Evolutionary conservation across 352 stramenopile genomes (phyloP).

Genomic region (Globisporangium emineosum): DNA sequence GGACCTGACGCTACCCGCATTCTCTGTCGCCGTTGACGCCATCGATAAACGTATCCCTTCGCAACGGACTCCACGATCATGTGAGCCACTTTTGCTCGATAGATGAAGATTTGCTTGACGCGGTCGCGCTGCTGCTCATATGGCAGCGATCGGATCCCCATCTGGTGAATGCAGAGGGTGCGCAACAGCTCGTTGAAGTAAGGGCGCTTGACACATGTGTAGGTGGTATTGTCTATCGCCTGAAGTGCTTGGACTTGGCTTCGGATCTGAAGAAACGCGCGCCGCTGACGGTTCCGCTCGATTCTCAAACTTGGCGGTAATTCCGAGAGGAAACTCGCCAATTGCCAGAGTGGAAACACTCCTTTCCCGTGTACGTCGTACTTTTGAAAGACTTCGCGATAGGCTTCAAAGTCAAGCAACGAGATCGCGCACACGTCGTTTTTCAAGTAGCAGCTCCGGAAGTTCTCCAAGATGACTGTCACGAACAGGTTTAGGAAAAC

Average conservation of each 20-base stretch:
- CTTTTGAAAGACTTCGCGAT: conserved; percentile 63
- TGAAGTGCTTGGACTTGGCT: conserved; percentile 60
- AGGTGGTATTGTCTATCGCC: conserved; percentile 16
- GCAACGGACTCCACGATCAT: conserved; percentile 75
- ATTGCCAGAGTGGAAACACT: conserved; percentile 66
- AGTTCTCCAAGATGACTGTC: conserved; percentile 81
- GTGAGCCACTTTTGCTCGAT: conserved; percentile 64
- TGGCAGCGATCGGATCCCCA: conserved; percentile 72
- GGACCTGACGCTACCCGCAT: background rate
- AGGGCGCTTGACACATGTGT: conserved; percentile 37
- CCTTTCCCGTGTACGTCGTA: conserved; percentile 56
- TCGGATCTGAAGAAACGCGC: conserved; percentile 66
- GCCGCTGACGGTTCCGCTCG: conserved; percentile 36
- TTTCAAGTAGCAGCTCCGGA: conserved; percentile 76
- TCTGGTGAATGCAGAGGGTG: conserved; percentile 72
- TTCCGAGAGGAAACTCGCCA: conserved; percentile 51
- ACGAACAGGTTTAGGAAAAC: conserved; percentile 85
- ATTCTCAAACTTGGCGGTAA: conserved; percentile 53
- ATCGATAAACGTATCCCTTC: conserved; percentile 58
- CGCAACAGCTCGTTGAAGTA: conserved; percentile 81
- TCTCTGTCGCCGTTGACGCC: conserved; percentile 16
- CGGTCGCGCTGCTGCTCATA: conserved; percentile 81
- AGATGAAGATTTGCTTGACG: conserved; percentile 86
- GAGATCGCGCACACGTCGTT: conserved; percentile 72
- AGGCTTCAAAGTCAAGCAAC: conserved; percentile 71